Percentiles rank a stretch among this genome's conserved stretches.
Conservation (phyloP, 345 rosid species). For the Boechera retrofracta region DNA sequence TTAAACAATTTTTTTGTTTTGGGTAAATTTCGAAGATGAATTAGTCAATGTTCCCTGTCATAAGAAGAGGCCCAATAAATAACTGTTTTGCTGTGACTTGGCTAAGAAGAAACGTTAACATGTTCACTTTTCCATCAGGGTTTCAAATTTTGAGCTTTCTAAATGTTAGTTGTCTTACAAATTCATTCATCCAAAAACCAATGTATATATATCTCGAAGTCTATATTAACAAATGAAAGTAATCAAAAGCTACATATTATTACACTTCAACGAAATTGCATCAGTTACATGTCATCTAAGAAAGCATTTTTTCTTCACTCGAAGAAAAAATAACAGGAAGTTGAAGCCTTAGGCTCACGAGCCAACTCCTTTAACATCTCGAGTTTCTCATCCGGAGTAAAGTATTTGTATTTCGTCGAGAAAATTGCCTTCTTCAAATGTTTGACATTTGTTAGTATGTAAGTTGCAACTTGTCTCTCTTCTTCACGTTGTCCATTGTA, state of each 20-base stretch:
- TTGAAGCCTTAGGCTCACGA: constrained; percentile 31
- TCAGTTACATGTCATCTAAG: constrained; percentile 3
- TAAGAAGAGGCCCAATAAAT: too few relatives aligned
- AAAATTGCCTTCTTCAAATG: constrained; percentile 23
- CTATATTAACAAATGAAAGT: background rate
- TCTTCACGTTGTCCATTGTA: constrained; percentile 34
- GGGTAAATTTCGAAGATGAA: too few relatives aligned
- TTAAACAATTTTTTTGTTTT: too few relatives aligned
- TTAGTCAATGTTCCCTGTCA: too few relatives aligned
- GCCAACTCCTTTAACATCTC: constrained; percentile 29
- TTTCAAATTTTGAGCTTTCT: too few relatives aligned
- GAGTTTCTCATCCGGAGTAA: background rate
- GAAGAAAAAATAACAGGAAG: constrained; percentile 24
- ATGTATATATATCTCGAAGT: background rate
- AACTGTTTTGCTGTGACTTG: too few relatives aligned
- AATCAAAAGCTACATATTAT: background rate
- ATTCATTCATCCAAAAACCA: background rate
- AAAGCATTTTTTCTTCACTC: constrained; percentile 15
- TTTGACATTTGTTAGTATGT: constrained; percentile 29
- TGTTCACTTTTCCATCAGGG: background rate
- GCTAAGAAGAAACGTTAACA: background rate
- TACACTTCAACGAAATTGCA: background rate
- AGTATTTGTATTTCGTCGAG: background rate
- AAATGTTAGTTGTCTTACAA: background rate
- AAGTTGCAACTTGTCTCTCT: constrained; percentile 34